Conservation (phyloP, 179 eudicot species). For the Heliamphora pulchella region DNA sequence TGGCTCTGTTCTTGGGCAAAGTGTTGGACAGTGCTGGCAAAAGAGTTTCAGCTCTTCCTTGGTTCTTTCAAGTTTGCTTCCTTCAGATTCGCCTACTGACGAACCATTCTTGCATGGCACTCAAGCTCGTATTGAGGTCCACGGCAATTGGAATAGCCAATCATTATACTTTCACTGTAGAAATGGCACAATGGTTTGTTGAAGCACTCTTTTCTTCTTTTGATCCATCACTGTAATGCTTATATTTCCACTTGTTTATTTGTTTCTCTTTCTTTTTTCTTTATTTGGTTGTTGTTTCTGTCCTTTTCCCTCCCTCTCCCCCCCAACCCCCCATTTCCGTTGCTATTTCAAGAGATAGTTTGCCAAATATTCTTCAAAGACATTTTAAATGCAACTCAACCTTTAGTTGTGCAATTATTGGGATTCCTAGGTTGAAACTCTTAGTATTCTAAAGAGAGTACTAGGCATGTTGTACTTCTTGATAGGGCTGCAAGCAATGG, state of each 20-base stretch:
- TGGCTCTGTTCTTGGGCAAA: constrained; percentile 31
- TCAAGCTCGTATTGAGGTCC: constrained; percentile 49
- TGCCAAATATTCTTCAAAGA: background rate
- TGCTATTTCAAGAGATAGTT: background rate
- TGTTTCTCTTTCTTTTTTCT: background rate
- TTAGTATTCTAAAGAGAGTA: background rate
- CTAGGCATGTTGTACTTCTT: background rate
- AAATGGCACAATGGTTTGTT: constrained; percentile 50
- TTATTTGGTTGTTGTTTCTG: background rate
- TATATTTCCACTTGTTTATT: background rate
- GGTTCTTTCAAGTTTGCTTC: constrained; percentile 47
- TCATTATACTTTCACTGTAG: constrained; percentile 42
- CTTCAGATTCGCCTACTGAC: constrained; percentile 30
- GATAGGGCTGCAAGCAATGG: background rate
- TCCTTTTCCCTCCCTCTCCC: background rate
- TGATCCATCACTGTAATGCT: background rate
- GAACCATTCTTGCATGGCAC: constrained; percentile 58
- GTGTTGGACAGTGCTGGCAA: constrained; percentile 32
- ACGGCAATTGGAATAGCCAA: constrained; percentile 35
- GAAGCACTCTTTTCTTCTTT: constrained; percentile 13
- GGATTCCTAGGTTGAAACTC: background rate
- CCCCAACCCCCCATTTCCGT: background rate
- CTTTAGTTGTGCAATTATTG: background rate
- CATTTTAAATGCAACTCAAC: background rate
- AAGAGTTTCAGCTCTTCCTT: constrained; percentile 41